Evolutionary conservation across 805 yeast species (phyloP).

Genomic region (Cyberlindnera veronae): DNA sequence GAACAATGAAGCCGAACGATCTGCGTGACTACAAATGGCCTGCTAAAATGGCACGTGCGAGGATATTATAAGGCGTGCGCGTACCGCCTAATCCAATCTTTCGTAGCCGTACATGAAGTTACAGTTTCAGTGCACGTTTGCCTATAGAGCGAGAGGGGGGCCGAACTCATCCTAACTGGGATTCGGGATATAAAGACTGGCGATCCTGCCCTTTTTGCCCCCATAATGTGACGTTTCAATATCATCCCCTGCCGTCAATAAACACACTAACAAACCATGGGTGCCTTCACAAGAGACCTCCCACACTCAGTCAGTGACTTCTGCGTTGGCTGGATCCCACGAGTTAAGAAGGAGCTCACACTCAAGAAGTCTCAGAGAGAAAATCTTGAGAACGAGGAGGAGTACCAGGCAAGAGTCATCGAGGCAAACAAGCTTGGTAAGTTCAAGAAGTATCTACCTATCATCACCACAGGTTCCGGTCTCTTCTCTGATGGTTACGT

Average conservation of each 20-base stretch:
- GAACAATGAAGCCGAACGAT: too few species aligned
- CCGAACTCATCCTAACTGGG: too few species aligned
- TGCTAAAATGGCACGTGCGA: too few species aligned
- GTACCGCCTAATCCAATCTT: too few species aligned
- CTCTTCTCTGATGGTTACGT: constrained; percentile 91
- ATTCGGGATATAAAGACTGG: too few species aligned
- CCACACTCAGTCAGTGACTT: constrained; percentile 40
- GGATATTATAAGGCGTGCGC: too few species aligned
- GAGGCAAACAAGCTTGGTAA: constrained; percentile 21
- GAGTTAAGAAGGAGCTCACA: constrained; percentile 42
- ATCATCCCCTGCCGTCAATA: background rate
- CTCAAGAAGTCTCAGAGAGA: constrained; percentile 28
- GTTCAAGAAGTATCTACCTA: constrained; percentile 53
- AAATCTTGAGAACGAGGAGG: constrained; percentile 27
- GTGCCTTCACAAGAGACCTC: constrained; percentile 39
- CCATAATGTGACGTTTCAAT: background rate
- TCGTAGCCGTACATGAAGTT: too few species aligned
- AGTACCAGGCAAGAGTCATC: constrained; percentile 19
- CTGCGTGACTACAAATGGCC: too few species aligned
- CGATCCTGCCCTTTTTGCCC: too few species aligned
- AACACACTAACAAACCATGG: constrained; percentile 4
- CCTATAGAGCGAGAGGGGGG: too few species aligned
- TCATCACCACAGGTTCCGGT: constrained; percentile 87
- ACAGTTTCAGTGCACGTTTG: too few species aligned
- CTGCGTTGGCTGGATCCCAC: constrained; percentile 39